phyloP scores from a whole-genome alignment of 2,329 filamentous ascomycete genomes.

The Gaeumannomyces tritici region DNA sequence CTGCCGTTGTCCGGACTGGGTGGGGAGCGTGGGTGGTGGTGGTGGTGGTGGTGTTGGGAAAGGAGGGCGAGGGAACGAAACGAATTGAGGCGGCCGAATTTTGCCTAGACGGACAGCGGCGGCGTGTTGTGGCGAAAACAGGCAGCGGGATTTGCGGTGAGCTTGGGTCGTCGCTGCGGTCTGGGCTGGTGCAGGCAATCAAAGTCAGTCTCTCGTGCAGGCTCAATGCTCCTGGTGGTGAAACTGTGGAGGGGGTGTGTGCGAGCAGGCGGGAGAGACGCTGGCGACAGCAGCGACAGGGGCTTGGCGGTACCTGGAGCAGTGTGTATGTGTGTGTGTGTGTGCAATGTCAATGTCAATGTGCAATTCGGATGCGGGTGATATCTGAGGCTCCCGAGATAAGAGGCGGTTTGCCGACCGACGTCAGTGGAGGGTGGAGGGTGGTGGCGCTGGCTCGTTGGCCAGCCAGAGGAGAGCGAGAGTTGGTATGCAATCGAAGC shows the following conservation, averaged over 20 bases:
- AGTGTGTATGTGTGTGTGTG: background rate
- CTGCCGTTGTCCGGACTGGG: background rate
- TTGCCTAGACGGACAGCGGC: background rate
- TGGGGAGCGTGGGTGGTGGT: background rate
- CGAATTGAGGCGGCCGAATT: background rate
- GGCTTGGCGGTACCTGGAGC: background rate
- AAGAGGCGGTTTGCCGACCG: background rate
- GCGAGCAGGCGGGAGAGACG: background rate
- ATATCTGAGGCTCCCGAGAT: constrained; percentile 1
- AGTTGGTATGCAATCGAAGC: background rate
- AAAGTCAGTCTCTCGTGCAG: background rate
- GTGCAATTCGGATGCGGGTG: constrained; percentile 1
- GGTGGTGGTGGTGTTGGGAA: background rate
- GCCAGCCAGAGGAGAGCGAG: background rate
- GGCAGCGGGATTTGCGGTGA: background rate
- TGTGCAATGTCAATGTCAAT: too few species aligned
- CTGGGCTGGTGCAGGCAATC: background rate
- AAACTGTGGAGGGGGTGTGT: background rate
- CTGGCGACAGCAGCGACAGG: background rate
- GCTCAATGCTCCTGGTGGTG: background rate
- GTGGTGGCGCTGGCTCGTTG: background rate
- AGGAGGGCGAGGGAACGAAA: background rate
- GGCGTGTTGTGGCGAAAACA: background rate
- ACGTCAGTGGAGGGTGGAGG: background rate
- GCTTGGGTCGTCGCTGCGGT: background rate